Percentiles rank a stretch among this genome's conserved stretches.
phyloP scores from a whole-genome alignment of 1,284 basidiomycete genomes.

The Trichosporon sp. region DNA sequence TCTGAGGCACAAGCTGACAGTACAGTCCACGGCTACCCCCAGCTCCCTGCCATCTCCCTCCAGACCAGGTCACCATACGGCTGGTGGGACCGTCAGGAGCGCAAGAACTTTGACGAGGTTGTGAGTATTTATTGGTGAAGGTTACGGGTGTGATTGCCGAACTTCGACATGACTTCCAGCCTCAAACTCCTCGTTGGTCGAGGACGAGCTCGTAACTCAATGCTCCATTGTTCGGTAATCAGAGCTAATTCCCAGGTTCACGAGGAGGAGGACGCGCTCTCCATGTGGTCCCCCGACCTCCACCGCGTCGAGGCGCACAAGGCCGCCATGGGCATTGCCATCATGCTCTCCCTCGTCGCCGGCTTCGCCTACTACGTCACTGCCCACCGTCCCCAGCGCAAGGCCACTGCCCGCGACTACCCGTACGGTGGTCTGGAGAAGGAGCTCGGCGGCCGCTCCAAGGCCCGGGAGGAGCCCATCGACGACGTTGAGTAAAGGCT shows the following conservation, averaged over 20 bases:
- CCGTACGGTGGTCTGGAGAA: slow-evolving; percentile 44
- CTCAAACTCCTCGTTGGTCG: no score
- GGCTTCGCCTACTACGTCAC: slow-evolving; percentile 33
- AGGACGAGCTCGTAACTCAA: not conserved
- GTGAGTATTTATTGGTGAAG: slow-evolving; percentile 52
- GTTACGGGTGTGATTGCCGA: not conserved
- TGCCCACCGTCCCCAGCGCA: slow-evolving; percentile 27
- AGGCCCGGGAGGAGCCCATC: slow-evolving; percentile 29
- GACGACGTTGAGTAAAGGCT: slow-evolving; percentile 35
- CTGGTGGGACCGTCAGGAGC: slow-evolving; percentile 75
- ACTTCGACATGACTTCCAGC: no score
- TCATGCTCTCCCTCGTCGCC: slow-evolving; percentile 26
- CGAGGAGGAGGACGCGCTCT: slow-evolving; percentile 72
- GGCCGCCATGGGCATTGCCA: slow-evolving; percentile 26
- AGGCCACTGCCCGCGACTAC: slow-evolving; percentile 37
- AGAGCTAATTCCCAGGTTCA: slow-evolving; percentile 57
- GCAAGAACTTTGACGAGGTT: slow-evolving; percentile 77
- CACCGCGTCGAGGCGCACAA: slow-evolving; percentile 34
- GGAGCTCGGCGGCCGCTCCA: slow-evolving; percentile 39
- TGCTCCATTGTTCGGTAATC: not conserved
- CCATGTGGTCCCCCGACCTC: slow-evolving; percentile 83
- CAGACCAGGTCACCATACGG: slow-evolving; percentile 64
- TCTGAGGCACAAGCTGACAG: slow-evolving; percentile 1
- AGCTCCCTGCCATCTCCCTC: slow-evolving; percentile 64
- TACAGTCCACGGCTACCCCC: slow-evolving; percentile 61